Conservation (phyloP, 768 basidiomycete species). For the Amanita pseudoporphyria region DNA sequence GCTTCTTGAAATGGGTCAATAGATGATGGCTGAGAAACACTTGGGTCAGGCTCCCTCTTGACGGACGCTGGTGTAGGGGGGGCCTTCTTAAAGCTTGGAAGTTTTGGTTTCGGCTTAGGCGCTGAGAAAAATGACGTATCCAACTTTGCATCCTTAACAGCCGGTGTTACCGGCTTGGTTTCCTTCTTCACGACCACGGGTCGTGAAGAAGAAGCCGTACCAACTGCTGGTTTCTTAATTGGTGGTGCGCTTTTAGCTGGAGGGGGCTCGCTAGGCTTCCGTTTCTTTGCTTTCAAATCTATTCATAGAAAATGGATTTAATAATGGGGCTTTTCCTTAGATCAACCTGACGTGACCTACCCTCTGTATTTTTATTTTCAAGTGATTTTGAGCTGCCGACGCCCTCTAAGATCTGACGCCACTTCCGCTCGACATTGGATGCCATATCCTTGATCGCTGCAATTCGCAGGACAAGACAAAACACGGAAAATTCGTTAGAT, state of each 20-base stretch:
- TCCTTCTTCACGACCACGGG: slow-evolving; percentile 52
- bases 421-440: slow-evolving; percentile 76
- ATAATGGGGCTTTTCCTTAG: slow-evolving; percentile 15
- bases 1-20: slow-evolving; percentile 79
- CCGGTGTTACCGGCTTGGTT: slow-evolving; percentile 17
- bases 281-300: slow-evolving; percentile 64
- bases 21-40: slow-evolving; percentile 67
- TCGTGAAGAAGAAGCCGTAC: slow-evolving; percentile 30
- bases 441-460: slow-evolving; percentile 93
- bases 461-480: slow-evolving; percentile 30
- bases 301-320: slow-evolving; percentile 10
- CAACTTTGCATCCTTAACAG: slow-evolving; percentile 69
- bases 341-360: slow-evolving; percentile 57
- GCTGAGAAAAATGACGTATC: slow-evolving; percentile 87
- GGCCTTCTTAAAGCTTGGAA: slow-evolving; percentile 83
- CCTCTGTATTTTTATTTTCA: slow-evolving; percentile 47
- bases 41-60: slow-evolving; percentile 45
- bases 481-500: slow-evolving; percentile 56
- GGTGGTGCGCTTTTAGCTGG: slow-evolving; percentile 43
- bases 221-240: slow-evolving; percentile 56
- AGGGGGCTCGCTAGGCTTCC: slow-evolving; percentile 52
- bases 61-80: slow-evolving; percentile 24
- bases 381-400: slow-evolving; percentile 23
- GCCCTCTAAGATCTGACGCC: slow-evolving; percentile 49
- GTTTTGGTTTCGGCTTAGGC: slow-evolving; percentile 73